These are phyloP conservation scores for Neurospora africana DNA, from an alignment of 495 filamentous ascomycete genomes.

Conservation along the genomic window DNA sequence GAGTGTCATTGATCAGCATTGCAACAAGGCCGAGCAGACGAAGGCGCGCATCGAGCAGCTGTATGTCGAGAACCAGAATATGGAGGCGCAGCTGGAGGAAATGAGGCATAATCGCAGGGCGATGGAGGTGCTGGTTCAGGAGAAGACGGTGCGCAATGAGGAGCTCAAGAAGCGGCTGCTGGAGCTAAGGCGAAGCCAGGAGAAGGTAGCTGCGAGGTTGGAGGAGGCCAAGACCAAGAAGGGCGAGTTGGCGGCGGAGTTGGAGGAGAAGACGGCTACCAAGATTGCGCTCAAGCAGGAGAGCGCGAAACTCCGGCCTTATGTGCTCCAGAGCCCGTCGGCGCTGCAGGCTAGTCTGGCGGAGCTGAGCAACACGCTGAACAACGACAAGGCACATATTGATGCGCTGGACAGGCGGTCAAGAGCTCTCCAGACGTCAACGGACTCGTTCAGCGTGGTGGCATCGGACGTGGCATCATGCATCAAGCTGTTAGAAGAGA, in stretches of 20 bases:
- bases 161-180: slow-evolving; percentile 71
- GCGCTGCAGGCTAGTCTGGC: slow-evolving; percentile 71
- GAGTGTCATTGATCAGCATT: slow-evolving; percentile 76
- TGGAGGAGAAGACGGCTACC: slow-evolving; percentile 72
- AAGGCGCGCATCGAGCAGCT: slow-evolving; percentile 82
- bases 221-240: slow-evolving; percentile 68
- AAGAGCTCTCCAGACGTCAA: slow-evolving; percentile 82
- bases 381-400: slow-evolving; percentile 67
- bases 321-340: slow-evolving; percentile 77
- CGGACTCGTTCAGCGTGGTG: slow-evolving; percentile 78
- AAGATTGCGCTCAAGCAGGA: slow-evolving; percentile 55
- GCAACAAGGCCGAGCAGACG: slow-evolving; percentile 75
- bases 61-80: slow-evolving; percentile 73
- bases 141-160: slow-evolving; percentile 73
- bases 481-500: slow-evolving; percentile 81
- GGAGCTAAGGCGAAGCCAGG: slow-evolving; percentile 66
- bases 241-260: slow-evolving; percentile 51
- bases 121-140: slow-evolving; percentile 66
- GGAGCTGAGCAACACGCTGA: slow-evolving; percentile 67
- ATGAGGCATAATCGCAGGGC: slow-evolving; percentile 66
- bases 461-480: slow-evolving; percentile 72
- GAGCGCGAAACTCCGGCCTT: slow-evolving; percentile 77
- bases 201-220: slow-evolving; percentile 64
- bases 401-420: slow-evolving; percentile 77
- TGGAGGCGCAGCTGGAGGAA: slow-evolving; percentile 67